These are phyloP conservation scores for Papiliotrema fonsecae DNA, from an alignment of 1,284 basidiomycete genomes.

Conservation along the genomic window DNA sequence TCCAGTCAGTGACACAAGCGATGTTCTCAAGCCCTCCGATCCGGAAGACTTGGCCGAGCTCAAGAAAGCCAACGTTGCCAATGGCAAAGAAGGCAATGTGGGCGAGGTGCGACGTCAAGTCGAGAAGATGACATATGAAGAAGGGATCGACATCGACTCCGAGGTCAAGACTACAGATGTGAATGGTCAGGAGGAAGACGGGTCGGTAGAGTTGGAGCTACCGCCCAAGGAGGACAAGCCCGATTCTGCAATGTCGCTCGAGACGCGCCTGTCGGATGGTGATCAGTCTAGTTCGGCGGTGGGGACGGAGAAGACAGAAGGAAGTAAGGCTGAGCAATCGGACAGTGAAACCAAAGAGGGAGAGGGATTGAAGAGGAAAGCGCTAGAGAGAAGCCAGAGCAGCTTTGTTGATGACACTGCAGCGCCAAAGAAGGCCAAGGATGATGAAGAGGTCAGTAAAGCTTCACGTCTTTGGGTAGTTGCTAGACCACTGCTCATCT, in stretches of 20 bases:
- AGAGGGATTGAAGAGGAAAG: slow-evolving; percentile 37
- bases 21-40: no score
- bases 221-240: slow-evolving; percentile 1
- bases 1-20: no score
- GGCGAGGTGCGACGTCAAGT: slow-evolving; percentile 37
- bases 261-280: neutral
- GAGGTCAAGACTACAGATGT: no score
- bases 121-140: slow-evolving; percentile 32
- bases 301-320: neutral
- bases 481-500: neutral
- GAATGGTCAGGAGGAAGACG: slow-evolving; percentile 6
- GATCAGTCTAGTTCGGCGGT: neutral
- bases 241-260: slow-evolving; percentile 1
- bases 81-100: slow-evolving; percentile 18
- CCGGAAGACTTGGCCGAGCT: no score
- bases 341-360: slow-evolving; percentile 6
- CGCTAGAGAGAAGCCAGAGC: slow-evolving; percentile 28
- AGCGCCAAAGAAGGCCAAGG: slow-evolving; percentile 13
- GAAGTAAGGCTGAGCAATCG: slow-evolving; percentile 10
- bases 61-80: neutral
- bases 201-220: neutral
- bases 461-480: slow-evolving; percentile 13
- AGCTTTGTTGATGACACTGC: slow-evolving; percentile 12
- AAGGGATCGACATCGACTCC: slow-evolving; percentile 10
- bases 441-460: slow-evolving; percentile 16